Evolutionary conservation across 139 green algal species (phyloP).

Genomic region (Pleodorina starrii): DNA sequence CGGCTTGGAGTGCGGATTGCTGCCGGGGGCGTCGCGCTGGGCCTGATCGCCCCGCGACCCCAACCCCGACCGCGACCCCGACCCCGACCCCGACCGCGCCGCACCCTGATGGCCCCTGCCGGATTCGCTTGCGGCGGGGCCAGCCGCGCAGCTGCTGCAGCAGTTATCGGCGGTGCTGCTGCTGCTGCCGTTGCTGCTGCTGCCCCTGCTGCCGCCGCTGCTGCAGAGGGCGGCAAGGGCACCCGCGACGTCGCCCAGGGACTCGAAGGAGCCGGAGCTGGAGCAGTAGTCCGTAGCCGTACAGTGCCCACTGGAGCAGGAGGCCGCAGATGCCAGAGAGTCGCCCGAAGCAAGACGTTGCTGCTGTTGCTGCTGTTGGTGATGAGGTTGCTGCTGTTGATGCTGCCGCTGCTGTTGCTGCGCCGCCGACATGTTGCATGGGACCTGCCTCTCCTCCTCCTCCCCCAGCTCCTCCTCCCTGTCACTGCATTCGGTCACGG

Average conservation of each 20-base stretch:
- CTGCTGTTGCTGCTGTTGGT: not conserved
- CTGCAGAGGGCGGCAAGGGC: too few species aligned
- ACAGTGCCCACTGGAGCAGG: not conserved
- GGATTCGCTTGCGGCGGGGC: too few species aligned
- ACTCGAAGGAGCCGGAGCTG: not conserved
- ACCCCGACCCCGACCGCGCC: too few species aligned
- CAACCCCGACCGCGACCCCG: too few species aligned
- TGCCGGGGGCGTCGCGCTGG: too few species aligned
- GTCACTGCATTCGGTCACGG: not conserved
- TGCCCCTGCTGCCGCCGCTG: not conserved
- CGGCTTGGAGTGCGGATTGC: too few species aligned
- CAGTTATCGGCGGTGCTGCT: not conserved
- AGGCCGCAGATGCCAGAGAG: not conserved
- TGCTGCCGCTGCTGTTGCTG: not conserved
- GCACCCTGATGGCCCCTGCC: too few species aligned
- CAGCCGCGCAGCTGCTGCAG: not conserved
- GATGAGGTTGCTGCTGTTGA: not conserved
- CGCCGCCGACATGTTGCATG: too few species aligned
- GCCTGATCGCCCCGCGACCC: too few species aligned
- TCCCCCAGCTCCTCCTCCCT: not conserved
- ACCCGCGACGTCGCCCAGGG: not conserved
- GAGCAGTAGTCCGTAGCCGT: not conserved
- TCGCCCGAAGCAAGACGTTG: not conserved
- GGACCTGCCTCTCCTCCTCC: too few species aligned
- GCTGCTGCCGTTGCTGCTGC: not conserved